Evolutionary conservation across 2,329 filamentous ascomycete species (phyloP), one percentile per base, ranked within the genome.

Genomic region (Alternaria consortialis): DNA sequence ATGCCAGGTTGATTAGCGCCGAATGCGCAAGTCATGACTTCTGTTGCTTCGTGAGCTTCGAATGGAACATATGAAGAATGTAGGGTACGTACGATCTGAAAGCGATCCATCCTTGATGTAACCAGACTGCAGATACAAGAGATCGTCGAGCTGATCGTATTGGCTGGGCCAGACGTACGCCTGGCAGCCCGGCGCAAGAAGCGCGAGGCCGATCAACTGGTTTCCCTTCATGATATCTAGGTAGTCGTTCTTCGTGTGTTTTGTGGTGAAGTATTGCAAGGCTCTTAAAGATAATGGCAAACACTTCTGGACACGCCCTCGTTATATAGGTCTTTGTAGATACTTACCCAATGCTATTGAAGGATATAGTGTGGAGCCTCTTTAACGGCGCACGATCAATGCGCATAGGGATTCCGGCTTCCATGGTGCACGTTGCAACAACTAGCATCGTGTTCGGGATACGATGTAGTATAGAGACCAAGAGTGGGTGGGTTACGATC

Each of bases 1-100:
- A 66, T 60, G 4, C 67, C 70, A n/a, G 65, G 68, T 9, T 31
- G n/a, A 9, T 17, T 25, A 15, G 63, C 60, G 37, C 64, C 68
- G 37, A 67, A 67, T 13, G 40, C 61, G 50, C 69, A 72, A 11
- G 59, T 61, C 15, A 31, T 5, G 15, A 72, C 54, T 29, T 67
- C 67, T 69, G 20, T 32, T n/a, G 9, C 8, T 31, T 13, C 43
- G 34, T 51, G 46, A 52, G 46, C 37, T 7, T 4, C 5, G 4
- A 15, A 3, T 1, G 1, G 27, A n/a, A 7, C n/a, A 9, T 2
- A 27, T 5, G 3, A 12, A 12, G 51, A 7, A 15, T 8, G 2
- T n/a, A 1, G 5, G 20, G 13, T n/a, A 57, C 58, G 17, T 29
- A 60, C 58, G 58, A 27, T 60, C 58, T 15, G 53, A 54, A 11